Conservation (phyloP, 1,284 basidiomycete genomes). For the Ceratobasidium sp. region DNA sequence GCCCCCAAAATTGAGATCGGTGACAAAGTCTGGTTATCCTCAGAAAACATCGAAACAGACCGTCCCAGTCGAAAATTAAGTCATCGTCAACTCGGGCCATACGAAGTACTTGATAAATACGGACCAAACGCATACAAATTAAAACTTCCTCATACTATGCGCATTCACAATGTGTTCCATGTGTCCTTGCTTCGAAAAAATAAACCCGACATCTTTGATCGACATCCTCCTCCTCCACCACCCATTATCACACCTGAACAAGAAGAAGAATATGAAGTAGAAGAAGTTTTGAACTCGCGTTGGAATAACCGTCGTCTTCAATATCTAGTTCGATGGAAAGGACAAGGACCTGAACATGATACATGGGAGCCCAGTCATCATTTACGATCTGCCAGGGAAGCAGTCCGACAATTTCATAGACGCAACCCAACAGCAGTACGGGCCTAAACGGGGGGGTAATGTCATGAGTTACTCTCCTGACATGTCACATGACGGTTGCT, state of each 20-base stretch:
- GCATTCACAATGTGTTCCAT: constrained; percentile 17
- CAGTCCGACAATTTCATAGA: neutral
- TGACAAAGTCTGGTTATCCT: constrained; percentile 39
- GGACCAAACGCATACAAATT: constrained; percentile 6
- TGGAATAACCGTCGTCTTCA: neutral
- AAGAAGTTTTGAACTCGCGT: constrained; percentile 47
- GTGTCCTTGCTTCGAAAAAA: constrained; percentile 45
- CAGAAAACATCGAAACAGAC: constrained; percentile 29
- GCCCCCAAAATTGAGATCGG: constrained; percentile 16
- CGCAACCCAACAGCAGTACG: neutral
- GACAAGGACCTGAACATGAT: neutral
- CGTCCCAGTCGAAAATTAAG: constrained; percentile 31
- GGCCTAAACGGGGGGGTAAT: neutral
- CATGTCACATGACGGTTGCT: neutral
- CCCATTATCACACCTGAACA: constrained; percentile 46
- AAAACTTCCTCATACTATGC: neutral
- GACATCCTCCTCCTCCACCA: neutral
- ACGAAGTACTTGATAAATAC: neutral
- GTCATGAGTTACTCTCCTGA: constrained; percentile 1
- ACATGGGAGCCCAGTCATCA: constrained; percentile 2
- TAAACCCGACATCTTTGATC: neutral
- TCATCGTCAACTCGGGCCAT: constrained; percentile 28
- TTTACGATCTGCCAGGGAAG: no score
- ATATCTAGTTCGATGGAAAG: constrained; percentile 7
- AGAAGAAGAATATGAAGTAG: constrained; percentile 47